phyloP scores from a whole-genome alignment of 148 eudicot species.

The Silene uniflora region DNA sequence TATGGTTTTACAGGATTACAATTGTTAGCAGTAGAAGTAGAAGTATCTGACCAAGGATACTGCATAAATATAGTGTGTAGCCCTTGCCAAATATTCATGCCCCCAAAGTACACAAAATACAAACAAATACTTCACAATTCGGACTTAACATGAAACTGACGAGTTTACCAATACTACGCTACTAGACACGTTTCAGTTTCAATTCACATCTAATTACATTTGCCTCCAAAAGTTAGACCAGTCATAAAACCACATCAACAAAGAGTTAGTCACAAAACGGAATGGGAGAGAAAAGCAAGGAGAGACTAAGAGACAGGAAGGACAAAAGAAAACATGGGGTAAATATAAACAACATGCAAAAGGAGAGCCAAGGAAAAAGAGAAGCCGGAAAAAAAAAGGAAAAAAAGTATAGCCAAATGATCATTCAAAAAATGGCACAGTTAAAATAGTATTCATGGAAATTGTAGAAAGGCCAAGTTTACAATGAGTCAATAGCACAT shows the following conservation, averaged over 20 bases:
- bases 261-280: neutral
- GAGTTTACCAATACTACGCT: neutral
- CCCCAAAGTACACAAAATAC: neutral
- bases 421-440: neutral
- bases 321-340: neutral
- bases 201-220: neutral
- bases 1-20: neutral
- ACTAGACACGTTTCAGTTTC: neutral
- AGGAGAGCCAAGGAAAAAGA: neutral
- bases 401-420: neutral
- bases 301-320: no score
- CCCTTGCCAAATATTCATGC: neutral
- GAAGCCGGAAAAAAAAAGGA: neutral
- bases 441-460: neutral
- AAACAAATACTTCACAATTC: neutral
- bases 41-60: neutral
- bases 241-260: neutral
- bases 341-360: neutral
- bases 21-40: neutral
- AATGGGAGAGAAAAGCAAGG: neutral
- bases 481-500: neutral
- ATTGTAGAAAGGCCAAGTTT: neutral
- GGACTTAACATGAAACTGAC: neutral
- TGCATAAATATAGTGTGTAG: neutral
- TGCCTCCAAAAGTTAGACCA: neutral